phyloP scores from a whole-genome alignment of 768 basidiomycete genomes.

The Candolleomyces eurysporus region DNA sequence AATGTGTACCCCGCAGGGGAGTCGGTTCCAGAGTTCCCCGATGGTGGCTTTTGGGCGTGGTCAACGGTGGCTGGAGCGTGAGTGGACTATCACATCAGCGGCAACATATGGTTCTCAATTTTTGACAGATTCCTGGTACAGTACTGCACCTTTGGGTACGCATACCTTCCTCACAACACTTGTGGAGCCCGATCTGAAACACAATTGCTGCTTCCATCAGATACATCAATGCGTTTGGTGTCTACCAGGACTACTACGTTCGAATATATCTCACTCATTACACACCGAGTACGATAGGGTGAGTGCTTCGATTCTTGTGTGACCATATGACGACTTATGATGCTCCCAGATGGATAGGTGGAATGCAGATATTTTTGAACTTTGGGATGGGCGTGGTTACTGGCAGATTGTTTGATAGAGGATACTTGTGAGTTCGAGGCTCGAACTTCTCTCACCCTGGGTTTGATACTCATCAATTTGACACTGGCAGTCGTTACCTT shows the following conservation, averaged over 20 bases:
- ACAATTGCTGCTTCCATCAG: conserved; percentile 7
- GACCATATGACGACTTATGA: neutral
- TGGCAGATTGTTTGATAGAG: conserved; percentile 49
- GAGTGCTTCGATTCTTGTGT: neutral
- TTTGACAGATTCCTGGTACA: conserved; percentile 31
- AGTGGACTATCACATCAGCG: conserved; percentile 8
- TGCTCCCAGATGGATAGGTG: conserved; percentile 43
- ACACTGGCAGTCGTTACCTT: neutral
- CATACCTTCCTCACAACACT: neutral
- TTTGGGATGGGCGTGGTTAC: conserved; percentile 43
- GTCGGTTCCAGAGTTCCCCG: neutral
- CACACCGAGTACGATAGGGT: conserved; percentile 25
- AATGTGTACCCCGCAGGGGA: neutral
- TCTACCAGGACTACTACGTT: conserved; percentile 28
- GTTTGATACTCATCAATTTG: neutral
- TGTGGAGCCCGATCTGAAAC: neutral
- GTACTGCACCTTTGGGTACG: conserved; percentile 39
- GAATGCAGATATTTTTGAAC: conserved; percentile 46
- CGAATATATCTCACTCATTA: conserved; percentile 21
- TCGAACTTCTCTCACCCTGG: neutral
- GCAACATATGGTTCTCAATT: neutral
- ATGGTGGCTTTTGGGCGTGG: conserved; percentile 14
- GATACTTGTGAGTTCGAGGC: conserved; percentile 40
- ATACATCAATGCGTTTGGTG: conserved; percentile 26
- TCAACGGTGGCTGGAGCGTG: conserved; percentile 34